Percentiles rank a stretch among this genome's conserved stretches.
Conservation (phyloP, 345 rosid species). For the Pistacia atlantica region DNA sequence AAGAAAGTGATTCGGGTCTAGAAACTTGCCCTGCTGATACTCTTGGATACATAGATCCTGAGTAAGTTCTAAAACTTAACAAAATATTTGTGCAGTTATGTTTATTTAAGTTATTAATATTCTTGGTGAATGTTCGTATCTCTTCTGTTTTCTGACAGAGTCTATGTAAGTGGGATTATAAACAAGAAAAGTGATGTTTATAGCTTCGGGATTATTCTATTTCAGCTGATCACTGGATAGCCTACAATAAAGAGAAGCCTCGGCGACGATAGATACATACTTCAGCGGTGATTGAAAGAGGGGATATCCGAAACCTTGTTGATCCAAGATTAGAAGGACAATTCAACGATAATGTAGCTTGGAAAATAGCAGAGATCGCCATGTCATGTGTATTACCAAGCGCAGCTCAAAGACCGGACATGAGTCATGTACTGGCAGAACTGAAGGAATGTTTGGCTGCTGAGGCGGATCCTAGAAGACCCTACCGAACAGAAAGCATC, state of each 20-base stretch:
- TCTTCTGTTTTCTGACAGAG: not conserved
- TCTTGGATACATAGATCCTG: constrained; percentile 54
- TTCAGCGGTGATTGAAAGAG: constrained; percentile 15
- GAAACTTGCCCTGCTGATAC: constrained; percentile 41
- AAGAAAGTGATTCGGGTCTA: constrained; percentile 37
- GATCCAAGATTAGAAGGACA: constrained; percentile 22
- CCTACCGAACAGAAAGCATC: not conserved
- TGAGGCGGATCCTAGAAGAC: too few relatives aligned
- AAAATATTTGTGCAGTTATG: not conserved
- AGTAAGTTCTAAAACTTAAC: constrained; percentile 29
- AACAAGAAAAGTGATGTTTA: not conserved
- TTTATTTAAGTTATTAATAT: too few relatives aligned
- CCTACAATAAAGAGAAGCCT: constrained; percentile 25
- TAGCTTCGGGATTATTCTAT: not conserved
- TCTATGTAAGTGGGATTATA: not conserved
- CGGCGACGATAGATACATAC: constrained; percentile 17
- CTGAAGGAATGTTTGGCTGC: constrained; percentile 35
- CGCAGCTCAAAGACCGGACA: constrained; percentile 31
- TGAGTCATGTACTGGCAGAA: constrained; percentile 21
- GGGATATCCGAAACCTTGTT: constrained; percentile 33
- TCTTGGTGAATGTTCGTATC: not conserved
- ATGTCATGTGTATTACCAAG: not conserved
- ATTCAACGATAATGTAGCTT: constrained; percentile 28
- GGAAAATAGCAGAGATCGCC: constrained; percentile 30
- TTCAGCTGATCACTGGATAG: constrained; percentile 38